A percentile compares a stretch with the other conserved stretches of the same genome.
Evolutionary conservation across 495 filamentous ascomycete species (phyloP).

Genomic region (Tuber melanosporum): DNA sequence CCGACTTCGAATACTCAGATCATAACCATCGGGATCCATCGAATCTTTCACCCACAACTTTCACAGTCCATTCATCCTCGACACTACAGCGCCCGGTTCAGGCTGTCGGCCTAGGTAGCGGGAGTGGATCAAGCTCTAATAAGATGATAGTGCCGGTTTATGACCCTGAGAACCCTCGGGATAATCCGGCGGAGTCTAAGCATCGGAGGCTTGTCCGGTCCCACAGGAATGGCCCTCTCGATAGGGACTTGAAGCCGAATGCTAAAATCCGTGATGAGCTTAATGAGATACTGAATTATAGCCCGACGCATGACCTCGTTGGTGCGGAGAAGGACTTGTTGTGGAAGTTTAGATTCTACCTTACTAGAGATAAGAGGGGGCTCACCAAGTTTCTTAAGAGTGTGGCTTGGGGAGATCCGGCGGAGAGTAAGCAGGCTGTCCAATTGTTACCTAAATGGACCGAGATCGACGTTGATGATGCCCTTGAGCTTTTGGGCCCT

Average conservation of each 20-base stretch:
- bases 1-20: conserved; percentile 72
- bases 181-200: conserved; percentile 94
- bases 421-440: conserved; percentile 79
- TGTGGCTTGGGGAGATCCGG: conserved; percentile 83
- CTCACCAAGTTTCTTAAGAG: conserved; percentile 97
- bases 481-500: conserved; percentile 86
- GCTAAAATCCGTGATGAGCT: conserved; percentile 93
- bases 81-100: conserved; percentile 56
- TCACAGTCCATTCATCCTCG: conserved; percentile 56
- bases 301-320: conserved; percentile 78
- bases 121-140: not conserved
- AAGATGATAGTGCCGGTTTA: conserved; percentile 67
- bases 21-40: conserved; percentile 60
- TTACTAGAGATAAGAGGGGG: conserved; percentile 86
- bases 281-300: conserved; percentile 83
- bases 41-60: conserved; percentile 39
- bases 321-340: conserved; percentile 90
- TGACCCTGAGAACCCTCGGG: conserved; percentile 80
- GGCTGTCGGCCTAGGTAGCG: not conserved
- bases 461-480: conserved; percentile 94
- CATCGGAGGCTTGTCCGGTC: conserved; percentile 86
- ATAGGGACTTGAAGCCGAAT: conserved; percentile 90
- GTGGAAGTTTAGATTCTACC: conserved; percentile 92
- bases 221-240: conserved; percentile 84
- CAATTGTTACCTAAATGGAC: conserved; percentile 91